Conservation (phyloP, 805 yeast genomes). For the Cyberlindnera mississippiensis region DNA sequence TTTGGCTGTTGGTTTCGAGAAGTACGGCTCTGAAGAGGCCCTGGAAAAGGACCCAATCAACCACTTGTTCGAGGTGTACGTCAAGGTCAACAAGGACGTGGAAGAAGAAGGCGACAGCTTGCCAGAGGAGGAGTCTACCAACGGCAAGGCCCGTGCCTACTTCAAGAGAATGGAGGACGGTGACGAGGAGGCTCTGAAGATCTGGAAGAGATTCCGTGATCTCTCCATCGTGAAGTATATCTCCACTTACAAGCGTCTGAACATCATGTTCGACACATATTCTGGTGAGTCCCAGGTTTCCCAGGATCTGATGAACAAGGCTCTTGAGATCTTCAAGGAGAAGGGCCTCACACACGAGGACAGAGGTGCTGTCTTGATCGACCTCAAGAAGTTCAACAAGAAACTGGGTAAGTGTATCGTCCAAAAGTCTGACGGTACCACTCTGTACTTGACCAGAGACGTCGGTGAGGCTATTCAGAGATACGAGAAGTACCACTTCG, state of each 20-base stretch:
- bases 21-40: constrained; percentile 75
- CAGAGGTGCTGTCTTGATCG: constrained; percentile 86
- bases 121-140: constrained; percentile 49
- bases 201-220: constrained; percentile 90
- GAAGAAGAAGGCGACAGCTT: constrained; percentile 47
- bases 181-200: constrained; percentile 67
- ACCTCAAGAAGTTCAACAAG: constrained; percentile 79
- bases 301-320: constrained; percentile 63
- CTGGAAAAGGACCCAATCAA: constrained; percentile 80
- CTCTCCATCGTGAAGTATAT: constrained; percentile 82
- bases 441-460: constrained; percentile 91
- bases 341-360: constrained; percentile 76
- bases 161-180: constrained; percentile 94
- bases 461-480: constrained; percentile 95
- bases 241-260: constrained; percentile 86
- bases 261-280: constrained; percentile 82
- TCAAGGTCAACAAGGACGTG: constrained; percentile 76
- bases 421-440: constrained; percentile 93
- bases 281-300: constrained; percentile 96
- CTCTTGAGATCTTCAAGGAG: constrained; percentile 57
- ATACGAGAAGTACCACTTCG: constrained; percentile 77
- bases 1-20: constrained; percentile 86
- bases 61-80: constrained; percentile 93
- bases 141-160: constrained; percentile 81
- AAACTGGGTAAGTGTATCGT: constrained; percentile 91